Percentiles rank a stretch among this genome's conserved stretches.
phyloP scores from a whole-genome alignment of 345 rosid genomes.

The Eutrema yunnanense region DNA sequence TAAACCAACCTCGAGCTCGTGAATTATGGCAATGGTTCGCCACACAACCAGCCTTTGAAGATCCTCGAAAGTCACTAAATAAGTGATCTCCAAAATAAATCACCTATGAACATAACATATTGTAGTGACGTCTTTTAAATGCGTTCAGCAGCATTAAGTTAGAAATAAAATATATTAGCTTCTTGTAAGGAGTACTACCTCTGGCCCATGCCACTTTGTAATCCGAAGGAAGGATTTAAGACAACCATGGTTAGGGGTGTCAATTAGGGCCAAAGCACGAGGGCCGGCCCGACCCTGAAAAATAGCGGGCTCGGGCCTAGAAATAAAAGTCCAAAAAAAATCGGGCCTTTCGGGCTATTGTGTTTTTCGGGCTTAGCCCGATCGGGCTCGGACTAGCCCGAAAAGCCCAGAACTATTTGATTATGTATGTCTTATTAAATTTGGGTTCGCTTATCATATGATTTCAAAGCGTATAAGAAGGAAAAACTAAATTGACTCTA shows the following conservation, averaged over 20 bases:
- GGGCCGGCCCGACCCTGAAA: no score
- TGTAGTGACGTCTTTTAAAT: neutral
- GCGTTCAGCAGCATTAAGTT: neutral
- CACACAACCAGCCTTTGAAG: constrained; percentile 84
- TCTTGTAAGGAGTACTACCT: constrained; percentile 41
- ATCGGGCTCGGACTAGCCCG: no score
- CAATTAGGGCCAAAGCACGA: no score
- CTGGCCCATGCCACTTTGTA: constrained; percentile 96
- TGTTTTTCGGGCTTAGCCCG: no score
- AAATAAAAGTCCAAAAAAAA: no score
- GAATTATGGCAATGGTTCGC: constrained; percentile 98
- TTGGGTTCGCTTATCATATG: no score
- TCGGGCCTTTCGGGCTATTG: no score
- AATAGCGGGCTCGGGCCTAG: no score
- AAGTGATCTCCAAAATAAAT: constrained; percentile 97
- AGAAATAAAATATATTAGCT: neutral
- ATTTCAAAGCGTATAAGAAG: no score
- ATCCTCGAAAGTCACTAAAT: constrained; percentile 92
- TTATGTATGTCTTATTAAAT: no score
- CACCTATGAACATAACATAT: constrained; percentile 42
- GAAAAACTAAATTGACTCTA: no score
- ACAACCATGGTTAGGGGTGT: constrained; percentile 92
- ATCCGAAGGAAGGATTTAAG: constrained; percentile 83
- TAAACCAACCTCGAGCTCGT: constrained; percentile 73
- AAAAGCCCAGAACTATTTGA: no score